Evolutionary conservation across 495 filamentous ascomycete species (phyloP), one percentile per base, ranked within the genome.

Genomic region (Penicillium robsamsonii): DNA sequence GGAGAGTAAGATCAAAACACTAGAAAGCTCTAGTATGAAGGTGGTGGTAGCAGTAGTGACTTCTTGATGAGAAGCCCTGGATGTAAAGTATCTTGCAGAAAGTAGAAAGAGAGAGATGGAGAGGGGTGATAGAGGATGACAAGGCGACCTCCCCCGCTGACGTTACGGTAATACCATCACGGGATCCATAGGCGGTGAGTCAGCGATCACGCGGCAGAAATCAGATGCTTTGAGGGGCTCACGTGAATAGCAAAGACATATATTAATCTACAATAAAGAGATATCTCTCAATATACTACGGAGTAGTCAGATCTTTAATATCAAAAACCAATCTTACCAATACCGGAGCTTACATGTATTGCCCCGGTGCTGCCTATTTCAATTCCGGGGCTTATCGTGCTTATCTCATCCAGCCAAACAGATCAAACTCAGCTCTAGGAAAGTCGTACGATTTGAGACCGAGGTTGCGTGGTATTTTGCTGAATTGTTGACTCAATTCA

Each of bases 151-250:
- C 54, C 64, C 65, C 67, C 65, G 65, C 67, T 70, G 61, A 68
- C 62, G 63, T 61, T 66, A 67, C 57, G 54, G 53, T 65, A 59
- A 60, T 56, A 61, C 57, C 55, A 71, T 72, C 69, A 72, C 69
- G 64, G 62, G 65, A 61, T 54, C 52, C 15, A 27, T 47, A 57
- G 72, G 71, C 72, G 72, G 73, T 72, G 66, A 73, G 50, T 51
- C 38, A 35, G 27, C 42, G 55, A 63, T 63, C 65, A 63, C 57
- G 60, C 56, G 62, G 27, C 41, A 47, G 44, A 56, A 43, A 56
- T 40, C 37, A 55, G 22, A 41, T 55, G 52, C 10, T 7, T 46
- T 9, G 27, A 7, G 25, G 6, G 22, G 15, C 33, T 62, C 64
- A 66, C 64, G 55, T 60, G 63, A 48, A 38, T n/a, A 38, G 15